A percentile compares a stretch with the other conserved stretches of the same genome.
Evolutionary conservation across 2,329 filamentous ascomycete genomes (phyloP).

Genomic region (Fusarium coffeatum): DNA sequence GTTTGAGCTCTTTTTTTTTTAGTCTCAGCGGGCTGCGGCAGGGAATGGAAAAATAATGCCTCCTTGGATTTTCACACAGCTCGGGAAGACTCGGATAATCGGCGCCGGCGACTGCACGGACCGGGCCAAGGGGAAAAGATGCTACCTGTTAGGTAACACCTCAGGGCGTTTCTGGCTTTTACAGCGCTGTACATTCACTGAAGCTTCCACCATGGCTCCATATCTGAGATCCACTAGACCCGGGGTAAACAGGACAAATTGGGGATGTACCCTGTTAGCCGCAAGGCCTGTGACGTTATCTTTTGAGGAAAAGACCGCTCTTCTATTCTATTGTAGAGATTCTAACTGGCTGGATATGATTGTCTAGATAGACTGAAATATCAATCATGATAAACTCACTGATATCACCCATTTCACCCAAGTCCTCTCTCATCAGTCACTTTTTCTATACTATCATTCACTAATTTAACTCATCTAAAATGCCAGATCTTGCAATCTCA

Average conservation of each 20-base stretch:
- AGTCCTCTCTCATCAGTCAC: constrained; percentile 21
- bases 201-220: constrained; percentile 6
- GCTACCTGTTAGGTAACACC: constrained; percentile 27
- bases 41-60: constrained; percentile 41
- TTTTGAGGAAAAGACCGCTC: constrained; percentile 2
- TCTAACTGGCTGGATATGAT: constrained; percentile 11
- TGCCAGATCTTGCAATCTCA: constrained; percentile 25
- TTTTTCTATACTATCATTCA: constrained; percentile 1
- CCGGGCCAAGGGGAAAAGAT: constrained; percentile 44
- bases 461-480: constrained; percentile 16
- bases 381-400: constrained; percentile 26
- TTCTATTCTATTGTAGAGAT: constrained; percentile 9
- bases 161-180: constrained; percentile 9
- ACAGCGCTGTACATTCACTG: constrained; percentile 23
- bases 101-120: constrained; percentile 45
- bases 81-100: constrained; percentile 51
- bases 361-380: background rate
- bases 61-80: constrained; percentile 27
- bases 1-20: constrained; percentile 47
- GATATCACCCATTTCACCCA: constrained; percentile 6
- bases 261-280: constrained; percentile 31
- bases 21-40: constrained; percentile 17
- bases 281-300: constrained; percentile 30
- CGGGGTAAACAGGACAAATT: constrained; percentile 25
- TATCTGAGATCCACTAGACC: constrained; percentile 22